A percentile compares a stretch with the other conserved stretches of the same genome.
Conservation (phyloP, 2,329 filamentous ascomycete species). For the Cercospora sp. region DNA sequence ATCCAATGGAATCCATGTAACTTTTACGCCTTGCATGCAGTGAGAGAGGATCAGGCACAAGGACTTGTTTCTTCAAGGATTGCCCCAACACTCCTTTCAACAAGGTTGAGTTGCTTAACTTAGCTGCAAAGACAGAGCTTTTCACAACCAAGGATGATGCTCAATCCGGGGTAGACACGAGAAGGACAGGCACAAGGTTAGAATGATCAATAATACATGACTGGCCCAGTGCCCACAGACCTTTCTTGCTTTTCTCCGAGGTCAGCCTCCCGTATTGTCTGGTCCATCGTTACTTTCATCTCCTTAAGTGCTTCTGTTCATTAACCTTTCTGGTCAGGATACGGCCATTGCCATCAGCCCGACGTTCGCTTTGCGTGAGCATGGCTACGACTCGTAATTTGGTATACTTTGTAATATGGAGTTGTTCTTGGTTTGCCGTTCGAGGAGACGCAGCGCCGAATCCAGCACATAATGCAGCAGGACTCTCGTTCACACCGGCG, state of each 20-base stretch:
- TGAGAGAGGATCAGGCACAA: not conserved
- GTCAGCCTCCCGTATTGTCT: not conserved
- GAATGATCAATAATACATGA: not conserved
- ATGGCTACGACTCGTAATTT: not conserved
- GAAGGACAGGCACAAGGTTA: not conserved
- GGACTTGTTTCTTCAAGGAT: not conserved
- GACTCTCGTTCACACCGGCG: not conserved
- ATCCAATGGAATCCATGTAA: not conserved
- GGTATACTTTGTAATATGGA: constrained; percentile 2
- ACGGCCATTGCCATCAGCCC: not conserved
- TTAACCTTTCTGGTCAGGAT: not conserved
- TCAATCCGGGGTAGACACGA: not conserved
- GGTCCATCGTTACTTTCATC: not conserved
- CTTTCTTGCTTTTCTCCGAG: not conserved
- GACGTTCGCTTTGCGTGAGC: not conserved
- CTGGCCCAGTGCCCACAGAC: not conserved
- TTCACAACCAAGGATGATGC: not conserved
- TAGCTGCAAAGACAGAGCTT: not conserved
- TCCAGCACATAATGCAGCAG: constrained; percentile 8
- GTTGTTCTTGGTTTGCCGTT: not conserved
- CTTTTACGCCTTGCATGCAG: too few species aligned
- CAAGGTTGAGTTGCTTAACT: not conserved
- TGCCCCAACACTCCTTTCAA: not conserved
- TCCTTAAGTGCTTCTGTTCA: not conserved
- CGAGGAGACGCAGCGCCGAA: not conserved